Conservation (phyloP, 805 yeast genomes). For the Wickerhamomyces alni region DNA sequence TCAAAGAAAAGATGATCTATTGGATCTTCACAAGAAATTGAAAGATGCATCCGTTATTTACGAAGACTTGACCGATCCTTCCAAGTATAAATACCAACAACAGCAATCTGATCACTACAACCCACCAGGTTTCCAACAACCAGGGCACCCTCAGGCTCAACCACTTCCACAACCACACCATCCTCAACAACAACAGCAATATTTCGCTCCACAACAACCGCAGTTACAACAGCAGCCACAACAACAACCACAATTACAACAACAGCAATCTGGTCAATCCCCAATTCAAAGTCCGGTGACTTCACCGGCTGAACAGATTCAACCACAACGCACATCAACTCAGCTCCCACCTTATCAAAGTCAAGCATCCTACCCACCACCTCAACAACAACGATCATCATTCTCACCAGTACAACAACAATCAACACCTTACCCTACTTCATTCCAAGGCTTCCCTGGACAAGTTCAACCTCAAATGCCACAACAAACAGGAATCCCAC, state of each 20-base stretch:
- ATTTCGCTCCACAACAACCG: slow-evolving; percentile 33
- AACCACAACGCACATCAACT: slow-evolving; percentile 2
- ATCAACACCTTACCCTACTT: background rate
- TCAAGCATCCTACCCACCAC: slow-evolving; percentile 1
- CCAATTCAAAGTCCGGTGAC: background rate
- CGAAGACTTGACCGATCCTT: slow-evolving; percentile 58
- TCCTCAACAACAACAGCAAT: slow-evolving; percentile 29
- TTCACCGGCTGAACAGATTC: slow-evolving; percentile 16
- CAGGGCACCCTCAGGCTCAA: too few relatives aligned
- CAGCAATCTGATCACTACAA: slow-evolving; percentile 5
- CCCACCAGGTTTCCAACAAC: background rate
- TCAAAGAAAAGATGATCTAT: slow-evolving; percentile 69
- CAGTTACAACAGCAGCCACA: slow-evolving; percentile 1
- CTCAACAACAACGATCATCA: too few relatives aligned
- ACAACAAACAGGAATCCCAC: slow-evolving; percentile 2
- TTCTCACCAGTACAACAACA: slow-evolving; percentile 1
- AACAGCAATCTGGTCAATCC: too few relatives aligned
- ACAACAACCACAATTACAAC: background rate
- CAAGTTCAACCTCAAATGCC: slow-evolving; percentile 1
- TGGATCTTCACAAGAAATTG: slow-evolving; percentile 64
- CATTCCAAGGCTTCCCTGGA: background rate
- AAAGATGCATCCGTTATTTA: slow-evolving; percentile 63
- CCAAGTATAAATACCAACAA: slow-evolving; percentile 13
- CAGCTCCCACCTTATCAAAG: background rate
- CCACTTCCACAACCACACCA: slow-evolving; percentile 14